Evolutionary conservation across 106 monocot species (phyloP), one percentile per base, ranked within the genome.

Genomic region (Platanthera zijinensis): DNA sequence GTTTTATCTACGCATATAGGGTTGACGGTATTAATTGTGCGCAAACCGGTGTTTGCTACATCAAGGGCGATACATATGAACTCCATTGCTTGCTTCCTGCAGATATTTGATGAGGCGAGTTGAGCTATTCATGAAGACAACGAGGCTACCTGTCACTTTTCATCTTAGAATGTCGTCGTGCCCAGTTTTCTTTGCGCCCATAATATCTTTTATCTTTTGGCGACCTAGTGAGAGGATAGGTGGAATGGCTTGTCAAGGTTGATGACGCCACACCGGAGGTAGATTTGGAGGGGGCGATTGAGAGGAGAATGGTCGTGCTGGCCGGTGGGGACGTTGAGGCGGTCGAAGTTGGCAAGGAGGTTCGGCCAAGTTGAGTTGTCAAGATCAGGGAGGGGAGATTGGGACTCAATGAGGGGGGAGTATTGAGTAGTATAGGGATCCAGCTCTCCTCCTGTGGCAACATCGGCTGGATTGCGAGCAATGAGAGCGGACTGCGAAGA

Each of bases 41-140:
- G n/a, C n/a, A n/a, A n/a, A n/a, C n/a, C n/a, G n/a, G n/a, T n/a
- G n/a, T n/a, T n/a, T n/a, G n/a, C n/a, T n/a, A n/a, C n/a, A n/a
- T n/a, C n/a, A n/a, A n/a, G n/a, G 15, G 92, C 92, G 10, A 92
- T 77, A 78, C 95, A 95, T 50, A 95, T 92, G 74, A 92, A 95
- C 87, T 95, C 95, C 90, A 92, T 95, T 95, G 48, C 95, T 90
- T 0, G 95, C 95, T 22, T 92, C 95, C 77, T 95, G 95, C 90
- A 92, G 95, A 6, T 92, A 95, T 73, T 95, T 95, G 21, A 95
- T 92, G 14, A 95, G 84, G 57, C 95, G 84, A 18, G 95, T 95
- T 51, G 95, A 92, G 25, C 90, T 90, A 56, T 95, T 92, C 28
- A 95, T 81, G 82, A 92, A 95, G 75, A 95, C 95, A 49, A 95